Conservation (phyloP, 495 filamentous ascomycete species). For the Xylaria venustula region DNA sequence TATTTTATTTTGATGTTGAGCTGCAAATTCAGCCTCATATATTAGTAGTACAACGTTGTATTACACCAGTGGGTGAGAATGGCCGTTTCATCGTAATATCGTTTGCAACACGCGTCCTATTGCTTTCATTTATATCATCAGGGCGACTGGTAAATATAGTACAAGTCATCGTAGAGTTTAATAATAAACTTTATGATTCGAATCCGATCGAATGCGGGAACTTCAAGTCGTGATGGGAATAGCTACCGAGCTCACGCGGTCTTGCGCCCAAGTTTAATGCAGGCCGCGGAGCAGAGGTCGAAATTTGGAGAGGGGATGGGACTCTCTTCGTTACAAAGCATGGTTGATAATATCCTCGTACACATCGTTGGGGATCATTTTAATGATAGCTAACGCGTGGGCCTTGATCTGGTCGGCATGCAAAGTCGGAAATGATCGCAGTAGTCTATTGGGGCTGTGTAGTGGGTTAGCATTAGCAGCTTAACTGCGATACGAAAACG, state of each 20-base stretch:
- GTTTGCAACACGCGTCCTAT: background rate
- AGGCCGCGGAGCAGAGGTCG: too few relatives aligned
- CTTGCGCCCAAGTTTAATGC: too few relatives aligned
- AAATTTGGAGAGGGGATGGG: too few relatives aligned
- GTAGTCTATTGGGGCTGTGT: slow-evolving; percentile 80
- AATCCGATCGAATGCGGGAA: background rate
- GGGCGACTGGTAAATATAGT: background rate
- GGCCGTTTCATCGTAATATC: slow-evolving; percentile 2
- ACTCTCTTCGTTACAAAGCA: slow-evolving; percentile 57
- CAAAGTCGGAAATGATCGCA: slow-evolving; percentile 84
- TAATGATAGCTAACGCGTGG: slow-evolving; percentile 73
- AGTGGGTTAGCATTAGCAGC: slow-evolving; percentile 15
- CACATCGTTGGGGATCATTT: slow-evolving; percentile 82
- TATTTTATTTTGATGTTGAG: background rate
- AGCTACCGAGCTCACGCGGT: too few relatives aligned
- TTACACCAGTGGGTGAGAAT: background rate
- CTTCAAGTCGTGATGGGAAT: background rate
- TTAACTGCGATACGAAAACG: background rate
- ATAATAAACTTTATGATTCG: background rate
- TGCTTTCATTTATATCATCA: slow-evolving; percentile 1
- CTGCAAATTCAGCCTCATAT: too few relatives aligned
- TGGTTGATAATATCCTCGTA: slow-evolving; percentile 87
- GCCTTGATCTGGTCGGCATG: slow-evolving; percentile 78
- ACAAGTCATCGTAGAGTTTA: background rate
- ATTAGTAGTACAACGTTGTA: background rate